Evolutionary conservation across 495 filamentous ascomycete species (phyloP).

Genomic region (Hypoxylon subgilvum): DNA sequence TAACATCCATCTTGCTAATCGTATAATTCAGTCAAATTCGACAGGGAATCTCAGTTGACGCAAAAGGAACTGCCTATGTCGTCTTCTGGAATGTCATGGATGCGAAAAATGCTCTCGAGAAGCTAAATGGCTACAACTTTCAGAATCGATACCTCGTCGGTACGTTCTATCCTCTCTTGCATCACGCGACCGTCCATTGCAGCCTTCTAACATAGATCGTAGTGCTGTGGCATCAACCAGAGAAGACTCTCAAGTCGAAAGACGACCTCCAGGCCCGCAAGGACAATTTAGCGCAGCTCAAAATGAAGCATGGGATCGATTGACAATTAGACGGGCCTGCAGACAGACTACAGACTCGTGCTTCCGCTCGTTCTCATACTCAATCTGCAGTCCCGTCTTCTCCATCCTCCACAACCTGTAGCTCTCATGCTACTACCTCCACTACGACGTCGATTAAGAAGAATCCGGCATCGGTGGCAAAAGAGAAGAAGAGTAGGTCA

Average conservation of each 20-base stretch:
- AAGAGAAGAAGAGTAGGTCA: constrained; percentile 38
- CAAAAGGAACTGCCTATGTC: constrained; percentile 97
- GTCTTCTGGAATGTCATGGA: constrained; percentile 99
- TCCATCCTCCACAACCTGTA: constrained; percentile 48
- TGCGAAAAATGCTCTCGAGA: constrained; percentile 97
- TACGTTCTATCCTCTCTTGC: constrained; percentile 60
- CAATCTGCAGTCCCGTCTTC: constrained; percentile 62
- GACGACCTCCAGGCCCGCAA: constrained; percentile 92
- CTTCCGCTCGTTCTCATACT: constrained; percentile 47
- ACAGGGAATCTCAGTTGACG: constrained; percentile 95
- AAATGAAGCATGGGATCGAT: constrained; percentile 97
- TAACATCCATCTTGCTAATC: constrained; percentile 39
- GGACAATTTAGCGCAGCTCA: constrained; percentile 96
- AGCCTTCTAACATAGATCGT: constrained; percentile 23
- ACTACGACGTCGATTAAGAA: constrained; percentile 39
- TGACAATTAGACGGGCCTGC: constrained; percentile 74
- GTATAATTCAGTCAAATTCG: constrained; percentile 80
- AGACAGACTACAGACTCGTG: constrained; percentile 54
- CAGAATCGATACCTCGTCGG: constrained; percentile 99
- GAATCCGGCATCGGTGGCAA: constrained; percentile 38
- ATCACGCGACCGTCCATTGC: constrained; percentile 5
- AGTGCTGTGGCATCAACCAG: constrained; percentile 98
- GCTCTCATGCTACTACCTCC: constrained; percentile 37
- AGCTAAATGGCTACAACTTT: constrained; percentile 99
- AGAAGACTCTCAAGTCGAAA: constrained; percentile 93